phyloP scores from a whole-genome alignment of 768 basidiomycete species.

The Xerocomellus intermedius region DNA sequence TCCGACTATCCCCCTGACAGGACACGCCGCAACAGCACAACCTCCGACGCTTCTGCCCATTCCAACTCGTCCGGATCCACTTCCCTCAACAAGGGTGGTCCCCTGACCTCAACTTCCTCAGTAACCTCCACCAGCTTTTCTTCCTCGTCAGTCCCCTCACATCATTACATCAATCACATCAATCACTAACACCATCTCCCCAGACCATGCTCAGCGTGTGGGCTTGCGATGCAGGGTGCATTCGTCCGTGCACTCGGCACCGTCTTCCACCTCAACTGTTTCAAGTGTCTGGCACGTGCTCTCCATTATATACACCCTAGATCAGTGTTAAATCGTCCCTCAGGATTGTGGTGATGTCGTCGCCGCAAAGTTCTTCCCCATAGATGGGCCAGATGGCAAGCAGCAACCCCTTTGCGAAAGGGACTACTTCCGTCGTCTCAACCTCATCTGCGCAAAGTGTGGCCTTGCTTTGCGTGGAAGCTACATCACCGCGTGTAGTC shows the following conservation, averaged over 20 bases:
- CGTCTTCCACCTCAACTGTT: slow-evolving; percentile 96
- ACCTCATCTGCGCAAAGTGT: slow-evolving; percentile 96
- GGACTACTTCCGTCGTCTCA: slow-evolving; percentile 95
- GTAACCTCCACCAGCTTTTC: slow-evolving; percentile 51
- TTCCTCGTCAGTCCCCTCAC: slow-evolving; percentile 51
- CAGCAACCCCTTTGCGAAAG: slow-evolving; percentile 97
- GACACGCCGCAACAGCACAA: slow-evolving; percentile 43
- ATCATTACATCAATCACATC: slow-evolving; percentile 9
- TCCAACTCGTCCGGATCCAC: slow-evolving; percentile 52
- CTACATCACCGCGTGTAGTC: slow-evolving; percentile 99
- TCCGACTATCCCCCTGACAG: slow-evolving; percentile 53
- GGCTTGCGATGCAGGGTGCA: slow-evolving; percentile 85
- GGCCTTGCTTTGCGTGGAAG: slow-evolving; percentile 91
- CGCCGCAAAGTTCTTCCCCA: slow-evolving; percentile 98
- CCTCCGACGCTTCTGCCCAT: slow-evolving; percentile 53
- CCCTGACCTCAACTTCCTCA: slow-evolving; percentile 54
- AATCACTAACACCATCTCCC: not conserved
- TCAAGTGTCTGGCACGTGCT: slow-evolving; percentile 87
- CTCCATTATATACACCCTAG: not conserved
- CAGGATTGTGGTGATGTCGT: slow-evolving; percentile 97
- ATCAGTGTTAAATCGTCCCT: slow-evolving; percentile 4
- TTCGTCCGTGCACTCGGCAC: slow-evolving; percentile 94
- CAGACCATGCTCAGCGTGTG: slow-evolving; percentile 76
- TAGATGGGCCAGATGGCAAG: slow-evolving; percentile 85
- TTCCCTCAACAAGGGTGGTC: slow-evolving; percentile 40